Base-by-base conservation (phyloP, 495 filamentous ascomycete genomes). In the Astrothelium macrocarpum region DNA sequence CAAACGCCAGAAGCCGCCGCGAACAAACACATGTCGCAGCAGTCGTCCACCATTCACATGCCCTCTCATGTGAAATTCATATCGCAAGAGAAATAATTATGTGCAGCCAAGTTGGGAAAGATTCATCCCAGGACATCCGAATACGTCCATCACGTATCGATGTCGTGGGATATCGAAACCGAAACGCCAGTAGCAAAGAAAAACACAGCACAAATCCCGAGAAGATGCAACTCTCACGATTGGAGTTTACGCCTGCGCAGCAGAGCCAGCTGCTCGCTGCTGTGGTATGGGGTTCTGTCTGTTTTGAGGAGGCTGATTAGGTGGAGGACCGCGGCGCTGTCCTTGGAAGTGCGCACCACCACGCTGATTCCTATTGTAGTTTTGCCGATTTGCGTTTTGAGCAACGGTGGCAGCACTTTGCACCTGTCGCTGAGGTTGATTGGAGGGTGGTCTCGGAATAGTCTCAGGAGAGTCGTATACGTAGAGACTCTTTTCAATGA, bases 401-500 rank as follows among this genome's bases (percentile, higher is more conserved):
- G 20, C 26, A 32, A 31, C 34, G 16, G 32, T 26, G 43, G 64
- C 53, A 53, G 58, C 26, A 49, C 34, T 29, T 45, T 63, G 60
- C 26, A 34, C 28, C 62, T 61, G 61, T 23, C 25, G 56, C 53
- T 60, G 64, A 11, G 69, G 63, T 11, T 67, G 42, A 60, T 66
- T 70, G 66, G 84, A 75, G 64, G 82, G 80, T 12, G 94, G 94
- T 26, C 91, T 84, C 7, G 94, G 94, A 65, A 99, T 97, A 45
- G 79, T 91, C 71, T 97, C 95, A 0, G 94, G 93, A 32, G 91
- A 90, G 65, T 99, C 94, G 74, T 97, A 97, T 59, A 97, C 94
- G 69, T 99, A 97, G 32, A 99, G 87, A 65, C 88, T 95, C 84
- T 97, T 97, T 77, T 97, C 95, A 64, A 99, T 99, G 64, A 84